Evolutionary conservation across 108 stramenopile genomes (phyloP).

Genomic region (Cyclotella baltica): DNA sequence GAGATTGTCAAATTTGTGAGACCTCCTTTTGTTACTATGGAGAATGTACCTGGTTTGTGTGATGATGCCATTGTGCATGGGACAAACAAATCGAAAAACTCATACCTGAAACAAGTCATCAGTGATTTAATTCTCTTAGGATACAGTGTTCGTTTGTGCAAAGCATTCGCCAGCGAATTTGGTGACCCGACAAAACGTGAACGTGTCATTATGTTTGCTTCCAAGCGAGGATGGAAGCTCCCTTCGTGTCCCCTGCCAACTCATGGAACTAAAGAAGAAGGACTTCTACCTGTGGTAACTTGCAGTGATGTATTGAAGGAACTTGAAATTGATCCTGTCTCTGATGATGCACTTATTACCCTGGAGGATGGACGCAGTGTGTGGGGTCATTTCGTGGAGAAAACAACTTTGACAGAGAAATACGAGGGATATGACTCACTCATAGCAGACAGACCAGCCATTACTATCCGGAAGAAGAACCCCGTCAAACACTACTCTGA

Average conservation of each 20-base stretch:
- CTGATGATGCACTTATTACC: neutral
- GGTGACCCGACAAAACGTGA: too few species aligned
- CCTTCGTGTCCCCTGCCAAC: too few species aligned
- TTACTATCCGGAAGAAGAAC: constrained; percentile 40
- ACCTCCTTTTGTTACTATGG: constrained; percentile 49
- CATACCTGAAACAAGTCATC: constrained; percentile 34
- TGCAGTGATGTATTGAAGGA: neutral
- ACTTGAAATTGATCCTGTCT: neutral
- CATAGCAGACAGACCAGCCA: constrained; percentile 25
- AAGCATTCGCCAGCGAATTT: neutral
- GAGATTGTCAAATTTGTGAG: constrained; percentile 33
- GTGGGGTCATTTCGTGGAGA: constrained; percentile 25
- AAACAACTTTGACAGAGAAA: constrained; percentile 2
- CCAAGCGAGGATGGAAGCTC: too few species aligned
- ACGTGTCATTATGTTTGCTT: too few species aligned
- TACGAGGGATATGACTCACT: constrained; percentile 9
- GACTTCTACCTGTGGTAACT: neutral
- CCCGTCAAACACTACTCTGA: constrained; percentile 46
- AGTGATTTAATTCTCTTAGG: constrained; percentile 24
- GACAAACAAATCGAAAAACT: constrained; percentile 1
- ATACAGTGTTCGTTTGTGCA: constrained; percentile 13
- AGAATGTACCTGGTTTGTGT: constrained; percentile 59
- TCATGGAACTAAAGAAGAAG: too few species aligned
- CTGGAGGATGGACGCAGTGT: constrained; percentile 7
- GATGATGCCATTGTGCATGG: neutral